Percentiles rank a stretch among this genome's conserved stretches.
Conservation (phyloP, 768 basidiomycete genomes). For the Tricholoma sp. region DNA sequence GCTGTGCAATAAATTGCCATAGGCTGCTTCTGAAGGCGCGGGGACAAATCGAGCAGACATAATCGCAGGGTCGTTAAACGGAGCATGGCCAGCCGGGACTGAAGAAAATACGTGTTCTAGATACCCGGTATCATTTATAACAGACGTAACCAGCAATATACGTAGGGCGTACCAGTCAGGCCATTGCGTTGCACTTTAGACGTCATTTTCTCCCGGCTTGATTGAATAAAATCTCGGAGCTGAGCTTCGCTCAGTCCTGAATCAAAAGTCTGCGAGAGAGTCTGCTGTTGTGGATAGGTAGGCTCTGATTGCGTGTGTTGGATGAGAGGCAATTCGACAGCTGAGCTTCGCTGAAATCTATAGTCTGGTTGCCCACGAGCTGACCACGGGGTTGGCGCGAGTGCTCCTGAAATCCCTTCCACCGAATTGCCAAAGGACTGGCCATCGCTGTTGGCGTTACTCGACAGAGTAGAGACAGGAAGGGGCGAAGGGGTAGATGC, state of each 20-base stretch:
- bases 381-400: conserved; percentile 37
- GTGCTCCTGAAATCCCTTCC: conserved; percentile 29
- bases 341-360: conserved; percentile 32
- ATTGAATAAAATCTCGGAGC: conserved; percentile 69
- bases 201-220: conserved; percentile 55
- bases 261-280: conserved; percentile 53
- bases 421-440: conserved; percentile 40
- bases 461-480: conserved; percentile 51
- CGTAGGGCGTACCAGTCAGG: conserved; percentile 11
- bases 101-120: conserved; percentile 14
- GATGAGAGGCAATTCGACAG: conserved; percentile 39
- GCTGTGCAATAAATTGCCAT: conserved; percentile 38
- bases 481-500: conserved; percentile 54
- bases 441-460: conserved; percentile 38
- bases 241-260: conserved; percentile 66
- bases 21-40: conserved; percentile 26
- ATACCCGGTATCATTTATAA: neutral
- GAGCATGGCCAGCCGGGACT: conserved; percentile 27
- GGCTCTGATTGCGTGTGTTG: conserved; percentile 40
- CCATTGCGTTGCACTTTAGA: conserved; percentile 10
- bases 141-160: conserved; percentile 6
- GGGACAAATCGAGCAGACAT: conserved; percentile 69
- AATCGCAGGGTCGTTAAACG: conserved; percentile 73
- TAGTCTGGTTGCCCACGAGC: conserved; percentile 35
- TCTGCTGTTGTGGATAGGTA: conserved; percentile 30